Base-by-base conservation (phyloP, 805 yeast genomes). In the Tetrapisispora fleetii region DNA sequence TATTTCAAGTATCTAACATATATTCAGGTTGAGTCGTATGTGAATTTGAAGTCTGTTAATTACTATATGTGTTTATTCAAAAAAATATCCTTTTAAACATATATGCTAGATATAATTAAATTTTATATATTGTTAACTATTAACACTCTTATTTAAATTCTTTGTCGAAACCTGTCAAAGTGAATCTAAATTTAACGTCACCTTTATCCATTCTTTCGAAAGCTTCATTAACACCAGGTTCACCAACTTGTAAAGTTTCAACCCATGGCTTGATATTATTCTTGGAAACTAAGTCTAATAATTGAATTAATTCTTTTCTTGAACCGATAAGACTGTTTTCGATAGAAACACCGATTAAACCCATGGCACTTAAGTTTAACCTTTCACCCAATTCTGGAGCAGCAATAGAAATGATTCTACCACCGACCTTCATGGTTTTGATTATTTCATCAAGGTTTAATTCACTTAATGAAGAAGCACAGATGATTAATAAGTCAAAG, bases 171-270 rank as follows among this genome's bases (percentile, higher is more conserved):
- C 73, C 74, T 35, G 76, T 73, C 51, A 77, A 69, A 21, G 76
- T 78, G 55, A 74, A 75, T 68, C 82, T 73, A 58, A 74, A 78
- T 54, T 73, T 73, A 21, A 75, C 77, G 53, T 77, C 79, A 57
- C 79, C 79, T 10, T 66, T 55, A 28, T 65, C 67, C 64, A 74
- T 68, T 63, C 77, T 73, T 45, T 69, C 65, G 67, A 76, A 75
- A 1, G 74, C 80, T 35, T 61, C 58, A 14, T 65, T 57, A 40
- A 75, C 73, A 53, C 68, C 69, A 38, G 63, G 69, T 54, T 68
- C 79, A 50, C 63, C 60, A 42, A 78, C 71, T 28, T 74, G 77
- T 28, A 77, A 59, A 36, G 70, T 72, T 64, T 78, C 81, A 47
- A 76, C 63, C 80, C 78, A 74, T 24, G 79, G 75, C 53, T 69